These are phyloP conservation scores for Lachancea meyersii DNA, from an alignment of 805 yeast genomes.

Conservation along the genomic window DNA sequence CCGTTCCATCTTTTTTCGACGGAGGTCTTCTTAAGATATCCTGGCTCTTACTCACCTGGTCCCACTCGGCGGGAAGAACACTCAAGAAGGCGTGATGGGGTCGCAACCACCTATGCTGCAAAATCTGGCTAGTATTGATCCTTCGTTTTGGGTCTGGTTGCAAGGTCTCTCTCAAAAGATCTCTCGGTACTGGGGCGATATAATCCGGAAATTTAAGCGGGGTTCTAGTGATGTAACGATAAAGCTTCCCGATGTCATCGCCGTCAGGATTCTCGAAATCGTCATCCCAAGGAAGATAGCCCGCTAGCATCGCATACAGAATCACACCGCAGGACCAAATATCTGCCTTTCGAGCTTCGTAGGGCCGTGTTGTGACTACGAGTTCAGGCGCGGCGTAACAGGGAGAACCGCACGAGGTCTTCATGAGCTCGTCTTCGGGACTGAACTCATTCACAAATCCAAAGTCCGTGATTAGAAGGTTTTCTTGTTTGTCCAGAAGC, in stretches of 20 bases:
- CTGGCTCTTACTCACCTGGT: constrained; percentile 39
- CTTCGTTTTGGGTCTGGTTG: constrained; percentile 82
- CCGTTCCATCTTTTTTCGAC: constrained; percentile 11
- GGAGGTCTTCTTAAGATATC: constrained; percentile 29
- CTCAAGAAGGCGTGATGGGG: constrained; percentile 77
- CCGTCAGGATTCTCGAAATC: constrained; percentile 97
- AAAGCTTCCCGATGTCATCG: constrained; percentile 82
- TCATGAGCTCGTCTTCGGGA: constrained; percentile 67
- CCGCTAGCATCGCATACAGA: constrained; percentile 92
- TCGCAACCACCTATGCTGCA: constrained; percentile 84
- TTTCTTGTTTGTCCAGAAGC: constrained; percentile 77
- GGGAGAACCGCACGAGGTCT: constrained; percentile 94
- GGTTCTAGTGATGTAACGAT: constrained; percentile 85
- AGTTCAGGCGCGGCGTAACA: constrained; percentile 98
- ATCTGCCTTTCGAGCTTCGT: constrained; percentile 89
- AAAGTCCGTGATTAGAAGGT: constrained; percentile 81
- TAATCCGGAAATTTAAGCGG: constrained; percentile 94
- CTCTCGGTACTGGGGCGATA: constrained; percentile 84
- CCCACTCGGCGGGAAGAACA: constrained; percentile 89
- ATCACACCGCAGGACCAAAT: constrained; percentile 97
- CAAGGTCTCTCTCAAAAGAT: constrained; percentile 73
- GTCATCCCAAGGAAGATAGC: constrained; percentile 95
- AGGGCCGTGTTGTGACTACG: constrained; percentile 79
- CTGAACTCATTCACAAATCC: constrained; percentile 86
- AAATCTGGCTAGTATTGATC: constrained; percentile 58